Conservation (phyloP, 495 filamentous ascomycete genomes). For the Aspergillus cavernicola region DNA sequence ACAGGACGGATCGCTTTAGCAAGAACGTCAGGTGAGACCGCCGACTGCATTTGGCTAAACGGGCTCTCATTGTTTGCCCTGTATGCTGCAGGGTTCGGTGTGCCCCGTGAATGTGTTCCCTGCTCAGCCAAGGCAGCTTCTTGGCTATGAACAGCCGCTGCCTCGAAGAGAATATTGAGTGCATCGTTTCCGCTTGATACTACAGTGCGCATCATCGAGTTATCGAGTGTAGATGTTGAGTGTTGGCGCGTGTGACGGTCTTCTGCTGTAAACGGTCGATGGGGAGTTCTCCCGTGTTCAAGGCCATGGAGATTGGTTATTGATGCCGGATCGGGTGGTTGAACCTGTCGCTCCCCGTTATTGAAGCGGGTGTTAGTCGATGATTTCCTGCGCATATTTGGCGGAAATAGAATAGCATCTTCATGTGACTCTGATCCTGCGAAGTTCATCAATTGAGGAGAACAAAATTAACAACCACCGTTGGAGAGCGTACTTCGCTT, state of each 20-base stretch:
- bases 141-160: slow-evolving; percentile 40
- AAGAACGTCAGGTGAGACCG: slow-evolving; percentile 15
- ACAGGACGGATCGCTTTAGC: slow-evolving; percentile 25
- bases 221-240: slow-evolving; percentile 35
- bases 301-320: background rate
- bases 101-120: slow-evolving; percentile 11
- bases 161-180: slow-evolving; percentile 51
- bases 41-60: slow-evolving; percentile 1
- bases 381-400: slow-evolving; percentile 7
- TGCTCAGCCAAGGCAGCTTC: slow-evolving; percentile 22
- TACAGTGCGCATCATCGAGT: slow-evolving; percentile 47
- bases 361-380: background rate
- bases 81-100: slow-evolving; percentile 10
- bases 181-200: slow-evolving; percentile 52
- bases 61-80: slow-evolving; percentile 23
- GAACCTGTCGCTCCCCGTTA: slow-evolving; percentile 1
- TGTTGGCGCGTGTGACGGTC: slow-evolving; percentile 19
- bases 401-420: background rate
- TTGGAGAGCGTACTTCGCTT: slow-evolving; percentile 28
- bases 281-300: slow-evolving; percentile 2
- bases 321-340: background rate
- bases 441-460: background rate
- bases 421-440: slow-evolving; percentile 3
- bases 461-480: too few species aligned
- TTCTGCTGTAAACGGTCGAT: slow-evolving; percentile 1